Evolutionary conservation across 805 yeast genomes (phyloP), one percentile per base, ranked within the genome.

Genomic region (Blastobotrys americana): DNA sequence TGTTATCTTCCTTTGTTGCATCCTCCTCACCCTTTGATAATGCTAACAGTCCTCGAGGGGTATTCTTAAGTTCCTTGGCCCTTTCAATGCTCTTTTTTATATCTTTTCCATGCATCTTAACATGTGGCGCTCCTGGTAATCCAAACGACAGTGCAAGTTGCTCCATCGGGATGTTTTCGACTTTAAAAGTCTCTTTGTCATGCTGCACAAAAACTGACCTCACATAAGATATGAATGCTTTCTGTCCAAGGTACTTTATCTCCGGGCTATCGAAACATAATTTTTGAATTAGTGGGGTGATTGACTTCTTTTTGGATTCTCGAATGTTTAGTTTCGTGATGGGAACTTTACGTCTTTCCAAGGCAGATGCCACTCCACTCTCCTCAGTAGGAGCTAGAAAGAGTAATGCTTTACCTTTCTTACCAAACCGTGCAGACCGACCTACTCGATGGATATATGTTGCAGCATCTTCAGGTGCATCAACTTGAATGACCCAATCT

Each of bases 361-460:
- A 63, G 47, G 84, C 74, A 44, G 73, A 74, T 43, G 85, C 60
- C 71, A 90, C 83, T 1, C 78, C 84, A 51, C 77, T 82, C 56
- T 83, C 87, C 64, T 93, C 98, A 35, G 77, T 69, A 1, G 96
- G 95, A 5, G 90, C 73, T 35, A 93, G 66, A 81, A 93, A 78
- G 53, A 93, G 66, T 45, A 93, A 66, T 0, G 95, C 84, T 60
- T 82, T 80, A 6, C 97, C 97, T 34, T 70, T 71, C 55, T 87
- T 78, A 25, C 95, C 96, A 55, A 84, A 85, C 48, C 96, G 72
- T 2, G 96, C 96, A 44, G 83, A 78, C 61, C 96, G 76, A 2
- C 96, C 96, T 6, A 84, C 96, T 57, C 96, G 71, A 56, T 87
- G 96, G 43, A 87, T 84, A 63, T 88, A 87, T 0, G 96, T 88